Percentiles rank a stretch among this genome's conserved stretches.
Conservation (phyloP, 805 yeast species). For the Millerozyma miso region DNA sequence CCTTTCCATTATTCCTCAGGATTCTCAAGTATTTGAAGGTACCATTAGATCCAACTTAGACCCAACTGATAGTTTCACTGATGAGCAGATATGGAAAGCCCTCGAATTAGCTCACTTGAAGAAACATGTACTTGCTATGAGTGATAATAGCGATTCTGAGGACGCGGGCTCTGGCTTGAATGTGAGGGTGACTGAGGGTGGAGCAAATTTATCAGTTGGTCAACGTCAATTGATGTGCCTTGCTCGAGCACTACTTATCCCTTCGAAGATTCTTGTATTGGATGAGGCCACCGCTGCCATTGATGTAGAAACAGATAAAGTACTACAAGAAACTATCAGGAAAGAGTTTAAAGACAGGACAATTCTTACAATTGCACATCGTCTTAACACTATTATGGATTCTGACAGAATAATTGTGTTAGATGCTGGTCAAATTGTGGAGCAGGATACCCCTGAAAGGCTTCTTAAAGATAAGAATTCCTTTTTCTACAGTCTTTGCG, state of each 20-base stretch:
- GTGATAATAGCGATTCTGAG: constrained; percentile 21
- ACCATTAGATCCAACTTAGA: constrained; percentile 38
- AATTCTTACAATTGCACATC: constrained; percentile 79
- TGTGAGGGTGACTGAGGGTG: constrained; percentile 40
- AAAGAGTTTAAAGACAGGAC: constrained; percentile 71
- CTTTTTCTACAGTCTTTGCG: constrained; percentile 73
- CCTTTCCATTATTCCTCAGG: constrained; percentile 43
- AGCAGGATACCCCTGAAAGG: constrained; percentile 67
- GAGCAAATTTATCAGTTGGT: constrained; percentile 48
- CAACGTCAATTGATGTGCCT: constrained; percentile 64
- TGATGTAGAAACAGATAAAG: constrained; percentile 77
- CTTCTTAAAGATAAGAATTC: constrained; percentile 64
- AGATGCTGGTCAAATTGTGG: constrained; percentile 71
- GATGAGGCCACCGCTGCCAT: constrained; percentile 92
- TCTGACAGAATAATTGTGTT: constrained; percentile 73
- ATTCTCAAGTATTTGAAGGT: constrained; percentile 44
- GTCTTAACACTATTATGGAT: constrained; percentile 78
- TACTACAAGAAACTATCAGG: constrained; percentile 75
- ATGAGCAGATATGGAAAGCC: constrained; percentile 39
- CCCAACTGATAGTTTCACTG: constrained; percentile 32
- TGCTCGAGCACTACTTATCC: constrained; percentile 68
- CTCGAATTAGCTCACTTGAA: constrained; percentile 41
- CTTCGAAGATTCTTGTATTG: constrained; percentile 55
- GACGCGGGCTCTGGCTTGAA: constrained; percentile 26
- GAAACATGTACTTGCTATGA: constrained; percentile 37